Percentiles rank a stretch among this genome's conserved stretches.
Evolutionary conservation across 257 asterid species (phyloP).

Genomic region (Solanum sejunctum): DNA sequence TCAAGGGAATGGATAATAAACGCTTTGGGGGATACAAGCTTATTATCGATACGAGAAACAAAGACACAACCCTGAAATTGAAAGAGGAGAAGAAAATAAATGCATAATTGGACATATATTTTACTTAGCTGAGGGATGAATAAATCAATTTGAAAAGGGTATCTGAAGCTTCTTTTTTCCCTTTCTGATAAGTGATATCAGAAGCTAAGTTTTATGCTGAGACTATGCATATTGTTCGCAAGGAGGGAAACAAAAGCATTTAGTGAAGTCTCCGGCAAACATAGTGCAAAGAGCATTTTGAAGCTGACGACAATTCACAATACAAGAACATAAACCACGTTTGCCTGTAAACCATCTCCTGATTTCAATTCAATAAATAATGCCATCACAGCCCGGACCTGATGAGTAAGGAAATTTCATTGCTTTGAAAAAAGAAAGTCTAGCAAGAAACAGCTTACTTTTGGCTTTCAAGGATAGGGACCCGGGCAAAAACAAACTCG

Average conservation of each 20-base stretch:
- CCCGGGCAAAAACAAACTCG: slow-evolving; percentile 73
- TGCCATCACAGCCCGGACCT: neutral
- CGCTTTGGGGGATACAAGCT: neutral
- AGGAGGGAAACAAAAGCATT: neutral
- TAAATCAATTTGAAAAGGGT: neutral
- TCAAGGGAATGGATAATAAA: neutral
- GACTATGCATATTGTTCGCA: neutral
- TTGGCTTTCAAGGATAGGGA: slow-evolving; percentile 78
- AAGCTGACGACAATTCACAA: neutral
- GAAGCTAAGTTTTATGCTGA: neutral
- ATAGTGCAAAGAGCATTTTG: neutral
- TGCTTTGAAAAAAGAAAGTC: neutral
- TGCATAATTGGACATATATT: neutral
- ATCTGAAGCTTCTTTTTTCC: neutral
- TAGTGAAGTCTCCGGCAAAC: neutral
- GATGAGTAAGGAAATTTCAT: neutral
- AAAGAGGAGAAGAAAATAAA: neutral
- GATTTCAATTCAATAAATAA: neutral
- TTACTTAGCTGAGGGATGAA: neutral
- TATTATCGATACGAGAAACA: neutral
- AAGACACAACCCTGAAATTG: neutral
- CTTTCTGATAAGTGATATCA: neutral
- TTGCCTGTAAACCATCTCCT: neutral
- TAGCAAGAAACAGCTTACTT: slow-evolving; percentile 23
- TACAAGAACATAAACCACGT: neutral